phyloP scores from a whole-genome alignment of 805 yeast species.

The Kurtzmaniella cleridarum region DNA sequence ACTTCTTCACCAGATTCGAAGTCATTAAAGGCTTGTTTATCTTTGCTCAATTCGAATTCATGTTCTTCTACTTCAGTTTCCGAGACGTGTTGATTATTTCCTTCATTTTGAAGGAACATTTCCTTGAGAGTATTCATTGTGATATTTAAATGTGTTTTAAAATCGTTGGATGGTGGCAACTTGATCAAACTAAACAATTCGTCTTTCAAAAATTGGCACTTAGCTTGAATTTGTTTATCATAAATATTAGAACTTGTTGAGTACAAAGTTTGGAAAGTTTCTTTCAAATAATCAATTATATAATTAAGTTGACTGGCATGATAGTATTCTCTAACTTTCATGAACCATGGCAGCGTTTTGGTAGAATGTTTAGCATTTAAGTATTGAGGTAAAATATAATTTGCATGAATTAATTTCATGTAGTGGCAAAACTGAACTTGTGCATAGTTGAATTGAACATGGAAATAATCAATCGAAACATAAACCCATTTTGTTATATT shows the following conservation, averaged over 20 bases:
- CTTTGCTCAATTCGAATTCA: background rate
- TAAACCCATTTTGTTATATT: too few relatives aligned
- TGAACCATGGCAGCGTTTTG: background rate
- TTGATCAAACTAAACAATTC: slow-evolving; percentile 3
- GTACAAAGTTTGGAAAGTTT: slow-evolving; percentile 1
- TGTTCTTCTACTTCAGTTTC: slow-evolving; percentile 2
- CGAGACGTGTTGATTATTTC: slow-evolving; percentile 1
- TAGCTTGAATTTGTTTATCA: slow-evolving; percentile 1
- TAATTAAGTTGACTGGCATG: background rate
- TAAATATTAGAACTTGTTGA: slow-evolving; percentile 2
- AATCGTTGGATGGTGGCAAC: background rate
- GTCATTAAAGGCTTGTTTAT: background rate
- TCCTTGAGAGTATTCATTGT: background rate
- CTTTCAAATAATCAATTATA: background rate
- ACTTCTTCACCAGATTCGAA: slow-evolving; percentile 2
- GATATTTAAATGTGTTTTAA: background rate
- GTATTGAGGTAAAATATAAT: slow-evolving; percentile 1
- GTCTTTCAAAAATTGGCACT: slow-evolving; percentile 2
- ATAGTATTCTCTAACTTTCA: background rate
- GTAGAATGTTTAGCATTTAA: background rate
- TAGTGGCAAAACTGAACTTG: too few relatives aligned
- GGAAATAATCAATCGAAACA: too few relatives aligned
- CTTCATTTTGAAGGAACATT: background rate
- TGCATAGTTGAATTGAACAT: too few relatives aligned
- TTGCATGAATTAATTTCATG: background rate